These are phyloP conservation scores for Epicoccum nigrum DNA, from an alignment of 2,329 filamentous ascomycete species.

Conservation along the genomic window DNA sequence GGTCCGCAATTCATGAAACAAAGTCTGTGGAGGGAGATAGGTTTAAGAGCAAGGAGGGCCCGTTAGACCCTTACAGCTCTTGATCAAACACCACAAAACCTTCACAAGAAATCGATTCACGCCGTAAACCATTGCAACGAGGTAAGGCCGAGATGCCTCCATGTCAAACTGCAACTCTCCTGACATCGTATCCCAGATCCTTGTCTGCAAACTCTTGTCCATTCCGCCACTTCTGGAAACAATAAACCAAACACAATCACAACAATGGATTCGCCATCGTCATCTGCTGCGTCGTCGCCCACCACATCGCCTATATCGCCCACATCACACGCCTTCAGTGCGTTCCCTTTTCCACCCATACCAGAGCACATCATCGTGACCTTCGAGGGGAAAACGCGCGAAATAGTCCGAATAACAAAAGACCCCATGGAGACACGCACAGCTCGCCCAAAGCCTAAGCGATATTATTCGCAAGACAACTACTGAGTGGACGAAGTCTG, in stretches of 20 bases:
- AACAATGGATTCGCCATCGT: conserved; percentile 10
- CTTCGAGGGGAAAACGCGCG: conserved; percentile 35
- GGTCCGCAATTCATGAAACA: conserved; percentile 20
- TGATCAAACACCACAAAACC: conserved; percentile 4
- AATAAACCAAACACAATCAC: not conserved
- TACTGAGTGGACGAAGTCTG: not conserved
- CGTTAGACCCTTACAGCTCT: conserved; percentile 11
- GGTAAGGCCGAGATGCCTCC: conserved; percentile 5
- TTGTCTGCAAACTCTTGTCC: not conserved
- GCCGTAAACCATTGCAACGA: not conserved
- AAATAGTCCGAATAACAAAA: conserved; percentile 31
- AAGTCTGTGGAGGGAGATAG: conserved; percentile 6
- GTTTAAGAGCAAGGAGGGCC: conserved; percentile 12
- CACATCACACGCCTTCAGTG: conserved; percentile 4
- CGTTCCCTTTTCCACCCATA: conserved; percentile 22
- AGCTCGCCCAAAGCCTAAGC: conserved; percentile 2
- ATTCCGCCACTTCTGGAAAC: not conserved
- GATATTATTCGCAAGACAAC: conserved; percentile 12
- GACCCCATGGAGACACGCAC: conserved; percentile 12
- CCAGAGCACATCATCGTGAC: conserved; percentile 37
- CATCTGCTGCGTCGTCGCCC: conserved; percentile 8
- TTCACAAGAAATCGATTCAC: not conserved
- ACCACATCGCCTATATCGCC: conserved; percentile 11
- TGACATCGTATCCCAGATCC: not conserved
- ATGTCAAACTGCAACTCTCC: not conserved